Conservation (phyloP, 192 early-diverging fungal genomes). For the Cetraspora pellucida region DNA sequence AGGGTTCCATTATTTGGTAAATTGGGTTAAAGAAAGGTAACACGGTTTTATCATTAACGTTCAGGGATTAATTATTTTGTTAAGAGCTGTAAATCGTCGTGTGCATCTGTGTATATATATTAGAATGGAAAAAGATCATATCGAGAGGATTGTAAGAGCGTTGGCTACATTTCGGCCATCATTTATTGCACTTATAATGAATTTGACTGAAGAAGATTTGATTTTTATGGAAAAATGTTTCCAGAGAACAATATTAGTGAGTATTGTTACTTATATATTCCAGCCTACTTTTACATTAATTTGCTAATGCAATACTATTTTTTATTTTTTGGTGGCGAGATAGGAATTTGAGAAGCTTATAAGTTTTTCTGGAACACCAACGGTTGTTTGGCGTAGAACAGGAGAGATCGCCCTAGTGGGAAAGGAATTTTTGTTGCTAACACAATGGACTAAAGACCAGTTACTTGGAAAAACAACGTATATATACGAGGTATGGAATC, state of each 20-base stretch:
- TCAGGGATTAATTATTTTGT: too few species aligned
- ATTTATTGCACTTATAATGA: slow-evolving; percentile 92
- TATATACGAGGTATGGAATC: slow-evolving; percentile 68
- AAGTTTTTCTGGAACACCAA: slow-evolving; percentile 91
- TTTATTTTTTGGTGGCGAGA: neutral
- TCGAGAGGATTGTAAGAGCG: slow-evolving; percentile 87
- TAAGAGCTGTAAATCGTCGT: too few species aligned
- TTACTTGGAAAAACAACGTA: slow-evolving; percentile 77
- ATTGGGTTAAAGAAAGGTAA: slow-evolving; percentile 74
- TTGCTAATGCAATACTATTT: slow-evolving; percentile 8
- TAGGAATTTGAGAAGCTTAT: slow-evolving; percentile 97
- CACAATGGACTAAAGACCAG: slow-evolving; percentile 86
- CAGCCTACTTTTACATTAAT: neutral
- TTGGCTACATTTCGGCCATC: slow-evolving; percentile 90
- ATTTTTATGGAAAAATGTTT: slow-evolving; percentile 97
- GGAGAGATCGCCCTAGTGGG: slow-evolving; percentile 95
- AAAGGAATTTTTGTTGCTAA: slow-evolving; percentile 94
- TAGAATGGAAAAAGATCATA: slow-evolving; percentile 85
- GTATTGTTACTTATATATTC: slow-evolving; percentile 5
- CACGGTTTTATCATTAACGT: too few species aligned
- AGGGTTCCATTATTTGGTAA: slow-evolving; percentile 91
- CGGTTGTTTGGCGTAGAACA: slow-evolving; percentile 95
- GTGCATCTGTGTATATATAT: too few species aligned
- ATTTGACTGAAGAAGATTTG: slow-evolving; percentile 91
- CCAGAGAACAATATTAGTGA: slow-evolving; percentile 81